These are phyloP conservation scores for Aureobasidium sp. DNA, from an alignment of 2,329 filamentous ascomycete species.

Conservation along the genomic window DNA sequence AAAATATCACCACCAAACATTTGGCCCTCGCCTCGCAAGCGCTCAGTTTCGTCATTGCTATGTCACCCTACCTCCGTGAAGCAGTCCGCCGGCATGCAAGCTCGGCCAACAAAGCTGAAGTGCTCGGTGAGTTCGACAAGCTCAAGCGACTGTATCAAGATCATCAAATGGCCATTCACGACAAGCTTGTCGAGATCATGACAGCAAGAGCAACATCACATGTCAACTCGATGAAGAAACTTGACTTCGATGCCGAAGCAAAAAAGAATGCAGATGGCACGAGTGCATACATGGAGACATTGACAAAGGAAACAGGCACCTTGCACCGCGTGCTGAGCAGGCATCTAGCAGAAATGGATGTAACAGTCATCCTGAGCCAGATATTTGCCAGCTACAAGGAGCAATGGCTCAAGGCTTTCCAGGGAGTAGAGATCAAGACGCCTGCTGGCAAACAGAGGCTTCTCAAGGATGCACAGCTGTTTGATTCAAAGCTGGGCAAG, in stretches of 20 bases:
- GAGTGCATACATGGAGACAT: slow-evolving; percentile 74
- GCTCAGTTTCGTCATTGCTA: slow-evolving; percentile 73
- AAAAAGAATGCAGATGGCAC: slow-evolving; percentile 24
- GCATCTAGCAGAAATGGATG: slow-evolving; percentile 66
- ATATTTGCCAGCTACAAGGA: slow-evolving; percentile 77
- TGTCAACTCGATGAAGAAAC: slow-evolving; percentile 62
- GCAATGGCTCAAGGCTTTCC: slow-evolving; percentile 65
- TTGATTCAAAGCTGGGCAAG: slow-evolving; percentile 62
- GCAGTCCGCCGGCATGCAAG: slow-evolving; percentile 70
- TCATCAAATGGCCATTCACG: slow-evolving; percentile 82
- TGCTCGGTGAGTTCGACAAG: slow-evolving; percentile 77
- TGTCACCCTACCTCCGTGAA: slow-evolving; percentile 85
- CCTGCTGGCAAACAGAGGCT: slow-evolving; percentile 66
- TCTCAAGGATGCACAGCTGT: slow-evolving; percentile 64
- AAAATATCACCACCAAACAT: slow-evolving; percentile 94
- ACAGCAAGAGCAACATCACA: slow-evolving; percentile 64
- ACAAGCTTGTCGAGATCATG: slow-evolving; percentile 92
- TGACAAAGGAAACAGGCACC: slow-evolving; percentile 78
- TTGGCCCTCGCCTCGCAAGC: slow-evolving; percentile 86
- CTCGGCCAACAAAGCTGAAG: slow-evolving; percentile 24
- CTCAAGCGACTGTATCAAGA: slow-evolving; percentile 76
- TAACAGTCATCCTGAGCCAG: slow-evolving; percentile 74
- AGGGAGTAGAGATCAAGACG: slow-evolving; percentile 55
- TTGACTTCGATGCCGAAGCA: slow-evolving; percentile 58
- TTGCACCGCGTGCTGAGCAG: slow-evolving; percentile 76